Evolutionary conservation across 202 grass and related monocot genomes (phyloP).

Genomic region (Panicum virgatum): DNA sequence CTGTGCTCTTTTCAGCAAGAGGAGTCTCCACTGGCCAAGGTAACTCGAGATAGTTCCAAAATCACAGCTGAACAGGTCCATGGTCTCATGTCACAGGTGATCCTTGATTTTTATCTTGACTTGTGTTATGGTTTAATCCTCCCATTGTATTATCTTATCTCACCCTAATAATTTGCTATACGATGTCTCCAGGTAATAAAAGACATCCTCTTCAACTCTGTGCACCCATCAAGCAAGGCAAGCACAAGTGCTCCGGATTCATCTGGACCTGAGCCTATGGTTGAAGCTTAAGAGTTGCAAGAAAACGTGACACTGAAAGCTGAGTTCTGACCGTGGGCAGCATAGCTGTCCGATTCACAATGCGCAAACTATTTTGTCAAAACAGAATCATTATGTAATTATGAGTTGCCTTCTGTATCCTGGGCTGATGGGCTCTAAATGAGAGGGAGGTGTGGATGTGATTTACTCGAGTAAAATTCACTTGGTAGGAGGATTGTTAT

Average conservation of each 20-base stretch:
- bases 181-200: conserved; percentile 78
- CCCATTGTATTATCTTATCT: not conserved
- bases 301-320: not conserved
- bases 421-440: not conserved
- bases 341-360: conserved; percentile 4
- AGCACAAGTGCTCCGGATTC: conserved; percentile 35
- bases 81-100: conserved; percentile 98
- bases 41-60: conserved; percentile 94
- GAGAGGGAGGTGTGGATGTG: not conserved
- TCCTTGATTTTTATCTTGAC: not conserved
- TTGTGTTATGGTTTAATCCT: not conserved
- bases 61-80: conserved; percentile 97
- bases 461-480: not conserved
- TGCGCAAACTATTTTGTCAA: not conserved
- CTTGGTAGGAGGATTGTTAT: not conserved
- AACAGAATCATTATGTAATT: conserved; percentile 41
- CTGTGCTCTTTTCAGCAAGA: conserved; percentile 58
- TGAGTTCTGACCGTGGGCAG: not conserved
- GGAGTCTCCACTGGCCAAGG: conserved; percentile 86
- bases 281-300: conserved; percentile 69
- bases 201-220: conserved; percentile 91
- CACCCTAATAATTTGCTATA: not conserved
- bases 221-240: conserved; percentile 55
- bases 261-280: conserved; percentile 83
- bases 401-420: conserved; percentile 13